Conservation (phyloP, 805 yeast species). For the Lipomyces chichibuensis region DNA sequence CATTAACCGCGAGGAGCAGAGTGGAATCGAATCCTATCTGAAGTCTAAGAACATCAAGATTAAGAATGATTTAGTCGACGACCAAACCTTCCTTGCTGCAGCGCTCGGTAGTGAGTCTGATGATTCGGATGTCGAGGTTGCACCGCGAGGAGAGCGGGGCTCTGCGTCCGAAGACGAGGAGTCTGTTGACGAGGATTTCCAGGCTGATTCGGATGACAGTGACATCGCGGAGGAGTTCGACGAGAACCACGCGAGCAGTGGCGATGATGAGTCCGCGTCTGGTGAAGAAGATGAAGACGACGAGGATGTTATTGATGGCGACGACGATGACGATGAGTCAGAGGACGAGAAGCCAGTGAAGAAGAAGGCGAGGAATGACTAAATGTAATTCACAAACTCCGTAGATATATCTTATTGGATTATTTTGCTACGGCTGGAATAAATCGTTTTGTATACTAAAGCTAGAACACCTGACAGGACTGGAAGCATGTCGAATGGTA, state of each 20-base stretch:
- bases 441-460: neutral
- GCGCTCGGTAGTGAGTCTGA: constrained; percentile 69
- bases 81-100: constrained; percentile 75
- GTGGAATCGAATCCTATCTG: constrained; percentile 72
- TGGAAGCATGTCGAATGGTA: neutral
- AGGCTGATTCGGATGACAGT: constrained; percentile 57
- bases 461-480: neutral
- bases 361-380: constrained; percentile 35
- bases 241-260: constrained; percentile 56
- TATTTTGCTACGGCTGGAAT: neutral
- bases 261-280: constrained; percentile 35
- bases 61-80: constrained; percentile 86
- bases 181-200: constrained; percentile 78
- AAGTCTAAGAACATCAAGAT: constrained; percentile 76
- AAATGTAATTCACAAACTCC: neutral
- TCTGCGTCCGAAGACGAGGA: constrained; percentile 83
- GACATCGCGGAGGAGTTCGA: constrained; percentile 87
- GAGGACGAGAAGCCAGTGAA: constrained; percentile 35
- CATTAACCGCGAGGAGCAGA: constrained; percentile 87
- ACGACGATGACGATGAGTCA: constrained; percentile 20
- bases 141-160: constrained; percentile 53
- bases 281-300: constrained; percentile 33
- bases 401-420: neutral
- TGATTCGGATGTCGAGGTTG: constrained; percentile 48
- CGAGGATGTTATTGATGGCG: constrained; percentile 12